Conservation (phyloP, 306 rosid species). For the peach (Prunus persica) region Prunus_persica_NCBIv2 NC_034012.1:13888501-13889000, state of each 20-base stretch:
- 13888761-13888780: conserved; percentile 80
- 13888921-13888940: conserved; percentile 86
- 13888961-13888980: conserved; percentile 67
- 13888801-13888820: conserved; percentile 79
- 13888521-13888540: not conserved
- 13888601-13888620: conserved; percentile 87
- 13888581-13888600: conserved; percentile 72
- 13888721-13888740: not conserved
- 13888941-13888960: conserved; percentile 72
- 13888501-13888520: not conserved
- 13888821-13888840: conserved; percentile 83
- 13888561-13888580: conserved; percentile 41
- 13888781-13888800: conserved; percentile 60
- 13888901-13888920: conserved; percentile 40
- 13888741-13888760: conserved; percentile 32
- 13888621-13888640: conserved; percentile 77
- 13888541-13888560: not conserved
- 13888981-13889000: not conserved
- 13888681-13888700: not conserved
- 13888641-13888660: conserved; percentile 94
- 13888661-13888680: conserved; percentile 3
- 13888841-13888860: conserved; percentile 40
- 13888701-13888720: not conserved
- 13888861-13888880: not conserved
- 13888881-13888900: not conserved